A percentile compares a stretch with the other conserved stretches of the same genome.
Conservation (phyloP, 1,139 yeast species). For the Kodamaea plutei region DNA sequence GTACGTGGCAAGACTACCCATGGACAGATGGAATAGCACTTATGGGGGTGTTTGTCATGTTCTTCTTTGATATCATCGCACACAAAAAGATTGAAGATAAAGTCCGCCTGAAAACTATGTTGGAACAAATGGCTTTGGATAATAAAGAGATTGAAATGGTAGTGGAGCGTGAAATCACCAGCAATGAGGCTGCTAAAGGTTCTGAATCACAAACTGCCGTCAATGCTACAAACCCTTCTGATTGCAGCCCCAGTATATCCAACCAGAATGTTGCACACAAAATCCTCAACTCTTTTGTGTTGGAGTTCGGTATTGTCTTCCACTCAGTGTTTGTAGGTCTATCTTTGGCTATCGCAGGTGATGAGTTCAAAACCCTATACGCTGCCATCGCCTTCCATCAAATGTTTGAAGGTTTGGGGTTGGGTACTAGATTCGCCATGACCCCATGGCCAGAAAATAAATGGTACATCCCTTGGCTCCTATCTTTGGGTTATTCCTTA, state of each 20-base stretch:
- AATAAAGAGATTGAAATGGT: neutral
- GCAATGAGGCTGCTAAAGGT: neutral
- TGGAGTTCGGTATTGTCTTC: constrained; percentile 39
- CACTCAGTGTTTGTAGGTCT: constrained; percentile 42
- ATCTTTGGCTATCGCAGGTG: constrained; percentile 36
- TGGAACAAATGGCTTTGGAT: constrained; percentile 1
- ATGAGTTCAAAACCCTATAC: constrained; percentile 32
- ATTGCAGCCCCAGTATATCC: too few relatives aligned
- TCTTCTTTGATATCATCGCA: constrained; percentile 27
- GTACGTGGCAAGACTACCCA: constrained; percentile 32
- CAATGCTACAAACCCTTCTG: too few relatives aligned
- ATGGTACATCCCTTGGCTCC: constrained; percentile 31
- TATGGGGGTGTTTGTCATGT: constrained; percentile 34
- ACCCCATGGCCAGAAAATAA: constrained; percentile 32
- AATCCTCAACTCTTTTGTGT: constrained; percentile 24
- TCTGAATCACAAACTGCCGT: neutral
- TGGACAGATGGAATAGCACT: constrained; percentile 41
- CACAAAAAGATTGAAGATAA: constrained; percentile 18
- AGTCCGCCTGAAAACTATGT: neutral
- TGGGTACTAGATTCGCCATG: constrained; percentile 38
- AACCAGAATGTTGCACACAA: constrained; percentile 13
- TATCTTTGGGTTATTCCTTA: constrained; percentile 28
- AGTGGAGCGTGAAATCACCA: neutral
- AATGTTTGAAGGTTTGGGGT: constrained; percentile 39
- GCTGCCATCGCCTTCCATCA: constrained; percentile 40